These are phyloP conservation scores for Gnetum montanum DNA, from an alignment of 75 land plant genomes.

Conservation along the genomic window DNA sequence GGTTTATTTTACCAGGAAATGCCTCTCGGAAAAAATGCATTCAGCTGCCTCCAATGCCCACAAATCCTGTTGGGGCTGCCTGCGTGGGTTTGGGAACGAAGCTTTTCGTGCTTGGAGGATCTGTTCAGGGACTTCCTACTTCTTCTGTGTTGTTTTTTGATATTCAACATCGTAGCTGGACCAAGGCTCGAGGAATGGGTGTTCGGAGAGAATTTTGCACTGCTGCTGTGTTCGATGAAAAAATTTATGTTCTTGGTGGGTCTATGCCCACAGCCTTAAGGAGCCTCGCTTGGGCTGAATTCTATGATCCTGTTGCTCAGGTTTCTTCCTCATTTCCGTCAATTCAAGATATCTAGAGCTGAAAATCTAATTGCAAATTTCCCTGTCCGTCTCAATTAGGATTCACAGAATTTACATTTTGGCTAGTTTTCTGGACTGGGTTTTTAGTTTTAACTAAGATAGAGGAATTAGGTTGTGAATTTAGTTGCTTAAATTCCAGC, in stretches of 20 bases:
- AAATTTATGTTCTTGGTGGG: slow-evolving; percentile 47
- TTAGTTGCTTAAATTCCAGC: too few species aligned
- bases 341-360: too few species aligned
- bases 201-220: slow-evolving; percentile 46
- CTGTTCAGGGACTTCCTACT: slow-evolving; percentile 22
- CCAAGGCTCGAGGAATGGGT: slow-evolving; percentile 25
- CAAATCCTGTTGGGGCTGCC: slow-evolving; percentile 30
- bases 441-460: too few species aligned
- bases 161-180: slow-evolving; percentile 15
- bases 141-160: slow-evolving; percentile 26
- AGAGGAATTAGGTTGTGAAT: too few species aligned
- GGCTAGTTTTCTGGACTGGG: too few species aligned
- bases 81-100: slow-evolving; percentile 10
- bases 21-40: not conserved
- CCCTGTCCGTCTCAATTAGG: too few species aligned
- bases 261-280: slow-evolving; percentile 13
- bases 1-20: slow-evolving; percentile 4
- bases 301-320: slow-evolving; percentile 19
- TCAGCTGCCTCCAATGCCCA: slow-evolving; percentile 18
- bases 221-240: slow-evolving; percentile 29
- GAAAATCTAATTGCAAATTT: too few species aligned
- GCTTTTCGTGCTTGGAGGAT: slow-evolving; percentile 45
- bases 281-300: slow-evolving; percentile 45
- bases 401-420: too few species aligned
- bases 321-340: not conserved